Base-by-base conservation (phyloP, 2,329 filamentous ascomycete species). In the Dactylellina drechsleri region DNA sequence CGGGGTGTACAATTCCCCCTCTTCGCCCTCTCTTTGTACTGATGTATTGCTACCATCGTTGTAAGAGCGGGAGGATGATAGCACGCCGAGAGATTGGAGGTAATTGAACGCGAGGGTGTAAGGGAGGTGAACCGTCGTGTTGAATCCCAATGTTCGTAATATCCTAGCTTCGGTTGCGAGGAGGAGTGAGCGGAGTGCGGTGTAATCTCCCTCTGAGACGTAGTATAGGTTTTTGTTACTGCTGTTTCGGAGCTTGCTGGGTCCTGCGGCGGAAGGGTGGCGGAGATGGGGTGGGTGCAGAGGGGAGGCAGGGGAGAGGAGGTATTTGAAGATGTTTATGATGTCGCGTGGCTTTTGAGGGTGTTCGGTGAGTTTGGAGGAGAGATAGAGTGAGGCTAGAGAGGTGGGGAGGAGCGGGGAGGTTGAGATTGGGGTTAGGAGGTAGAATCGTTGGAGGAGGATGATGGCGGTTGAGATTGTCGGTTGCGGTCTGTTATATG, bases 91-190 rank as follows among this genome's bases (percentile, higher is more conserved):
- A 0, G 93, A 90, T 82, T 98, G 94, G 0, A 98, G 87, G 81
- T 98, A 99, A 4, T 93, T 97, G 70, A 98, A 87, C 71, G 92
- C 92, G 13, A 98, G 87, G 0, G 91, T 87, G 80, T 98, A 92
- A 0, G 95, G 95, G 0, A 97, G 86, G 0, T 92, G 89, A 10
- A 96, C 92, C 78, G 95, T 92, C 1, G 90, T 91, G 79, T 96
- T 87, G 82, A 97, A 98, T 13, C 89, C 89, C 0, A 97, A 85
- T 0, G 88, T 85, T 74, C 88, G 88, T 1, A 98, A 86, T 16
- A 98, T 88, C 47, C 89, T 87, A 2, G 90, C 87, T 82, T 99
- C 95, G 57, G 90, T 86, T n/a, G 86, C 83, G 52, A 96, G 86
- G 4, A 98, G 85, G 13, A 86, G 85, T 18, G 84, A 83, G 77